phyloP scores from a whole-genome alignment of 345 rosid genomes.

The Eucalyptus cloeziana region DNA sequence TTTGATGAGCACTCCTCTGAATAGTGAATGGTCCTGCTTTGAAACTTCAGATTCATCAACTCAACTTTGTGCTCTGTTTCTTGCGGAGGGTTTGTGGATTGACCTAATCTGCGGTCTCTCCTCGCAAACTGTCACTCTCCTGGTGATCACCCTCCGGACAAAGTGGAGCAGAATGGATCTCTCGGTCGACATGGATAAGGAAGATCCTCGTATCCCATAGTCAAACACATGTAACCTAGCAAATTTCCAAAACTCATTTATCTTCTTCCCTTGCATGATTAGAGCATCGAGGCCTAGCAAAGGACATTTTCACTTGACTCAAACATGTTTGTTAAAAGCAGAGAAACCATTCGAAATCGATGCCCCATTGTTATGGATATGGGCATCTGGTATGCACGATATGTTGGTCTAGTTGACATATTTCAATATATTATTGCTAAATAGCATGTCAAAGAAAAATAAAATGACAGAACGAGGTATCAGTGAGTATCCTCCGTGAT shows the following conservation, averaged over 20 bases:
- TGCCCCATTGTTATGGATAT: not conserved
- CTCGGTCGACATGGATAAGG: not conserved
- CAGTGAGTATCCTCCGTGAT: not conserved
- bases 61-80: not conserved
- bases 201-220: not conserved
- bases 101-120: slow-evolving; percentile 58
- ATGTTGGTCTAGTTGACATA: not conserved
- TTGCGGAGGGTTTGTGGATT: slow-evolving; percentile 59
- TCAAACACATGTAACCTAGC: not conserved
- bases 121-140: slow-evolving; percentile 27
- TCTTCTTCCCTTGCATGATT: not conserved
- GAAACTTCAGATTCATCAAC: not conserved
- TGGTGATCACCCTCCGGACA: slow-evolving; percentile 21
- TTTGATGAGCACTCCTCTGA: not conserved
- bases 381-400: not conserved
- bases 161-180: slow-evolving; percentile 39
- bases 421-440: not conserved
- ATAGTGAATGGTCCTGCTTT: too few relatives aligned
- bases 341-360: not conserved
- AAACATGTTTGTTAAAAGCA: not conserved
- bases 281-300: not conserved
- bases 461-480: not conserved
- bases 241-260: not conserved
- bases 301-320: not conserved
- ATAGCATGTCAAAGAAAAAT: not conserved